Evolutionary conservation across 2,329 filamentous ascomycete genomes (phyloP), one percentile per base, ranked within the genome.

Genomic region (Trichophyton schoenleinii): DNA sequence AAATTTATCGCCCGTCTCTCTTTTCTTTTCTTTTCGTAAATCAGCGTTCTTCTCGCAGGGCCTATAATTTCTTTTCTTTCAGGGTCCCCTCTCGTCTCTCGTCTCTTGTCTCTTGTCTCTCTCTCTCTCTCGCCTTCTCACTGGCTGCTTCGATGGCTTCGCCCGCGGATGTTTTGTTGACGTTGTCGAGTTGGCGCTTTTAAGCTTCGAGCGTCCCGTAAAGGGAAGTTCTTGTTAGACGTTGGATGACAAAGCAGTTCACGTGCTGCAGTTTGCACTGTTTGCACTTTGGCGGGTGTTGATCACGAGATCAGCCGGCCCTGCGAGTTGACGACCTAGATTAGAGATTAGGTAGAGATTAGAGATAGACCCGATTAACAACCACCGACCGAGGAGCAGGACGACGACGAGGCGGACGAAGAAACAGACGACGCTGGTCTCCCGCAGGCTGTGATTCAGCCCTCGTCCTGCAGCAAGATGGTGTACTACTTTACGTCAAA

Each of bases 401-500:
- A 48, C 13, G 25, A 53, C 49, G 20, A 13, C 25, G 6, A 53
- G 49, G 25, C n/a, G 28, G 49, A 36, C 13, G 28, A 55, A 36
- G 46, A 25, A 34, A 28, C 15, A 9, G 25, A 36, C 31, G 15
- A 53, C 28, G 49, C 22, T 53, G 22, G 49, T 15, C 49, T 53
- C 49, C 49, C 31, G 9, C 34, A 25, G 49, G 22, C 22, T 49
- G 20, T 38, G 49, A 20, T 55, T 20, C 49, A 20, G 49, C 49
- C 7, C 22, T 15, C 11, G 25, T 5, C 46, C 46, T 25, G 46
- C 11, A 9, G 25, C 49, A 55, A 55, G 49, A 95, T 99, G 94
- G 94, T 99, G 55, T 96, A 88, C 78, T 97, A 97, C 75, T 97
- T 94, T 74, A 94, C 86, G 0, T 97, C 92, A 28, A 92, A 83